phyloP scores from a whole-genome alignment of 2,329 filamentous ascomycete genomes.

The Beauveria pseudobassiana region DNA sequence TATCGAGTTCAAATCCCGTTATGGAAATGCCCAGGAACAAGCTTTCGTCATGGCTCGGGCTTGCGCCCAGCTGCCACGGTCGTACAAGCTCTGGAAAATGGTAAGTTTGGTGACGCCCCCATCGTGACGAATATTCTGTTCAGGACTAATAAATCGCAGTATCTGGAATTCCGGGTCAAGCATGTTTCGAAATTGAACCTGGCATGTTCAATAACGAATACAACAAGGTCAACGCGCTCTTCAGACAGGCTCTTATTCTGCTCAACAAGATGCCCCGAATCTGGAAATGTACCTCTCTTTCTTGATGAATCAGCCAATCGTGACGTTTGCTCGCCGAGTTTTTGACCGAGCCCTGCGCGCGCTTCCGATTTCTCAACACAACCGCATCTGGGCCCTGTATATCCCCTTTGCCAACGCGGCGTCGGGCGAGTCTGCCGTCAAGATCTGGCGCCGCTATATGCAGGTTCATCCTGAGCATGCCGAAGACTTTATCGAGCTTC shows the following conservation, averaged over 20 bases:
- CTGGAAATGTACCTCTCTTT: constrained; percentile 96
- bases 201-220: constrained; percentile 73
- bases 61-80: constrained; percentile 80
- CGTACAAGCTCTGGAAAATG: constrained; percentile 98
- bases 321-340: constrained; percentile 76
- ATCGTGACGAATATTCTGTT: not conserved
- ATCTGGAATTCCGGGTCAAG: constrained; percentile 75
- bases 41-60: constrained; percentile 84
- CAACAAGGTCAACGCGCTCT: constrained; percentile 88
- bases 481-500: constrained; percentile 89
- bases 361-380: constrained; percentile 89
- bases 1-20: constrained; percentile 80
- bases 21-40: constrained; percentile 80
- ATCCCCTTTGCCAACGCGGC: constrained; percentile 85
- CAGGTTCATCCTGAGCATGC: constrained; percentile 93
- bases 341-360: constrained; percentile 91
- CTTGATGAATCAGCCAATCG: constrained; percentile 80
- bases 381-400: constrained; percentile 90
- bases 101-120: constrained; percentile 34
- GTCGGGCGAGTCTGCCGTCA: constrained; percentile 81
- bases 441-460: constrained; percentile 93
- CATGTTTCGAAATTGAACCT: constrained; percentile 77
- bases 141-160: constrained; percentile 40
- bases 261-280: constrained; percentile 98
- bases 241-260: constrained; percentile 84